phyloP scores from a whole-genome alignment of 768 basidiomycete species.

The Boletus rubropictus region DNA sequence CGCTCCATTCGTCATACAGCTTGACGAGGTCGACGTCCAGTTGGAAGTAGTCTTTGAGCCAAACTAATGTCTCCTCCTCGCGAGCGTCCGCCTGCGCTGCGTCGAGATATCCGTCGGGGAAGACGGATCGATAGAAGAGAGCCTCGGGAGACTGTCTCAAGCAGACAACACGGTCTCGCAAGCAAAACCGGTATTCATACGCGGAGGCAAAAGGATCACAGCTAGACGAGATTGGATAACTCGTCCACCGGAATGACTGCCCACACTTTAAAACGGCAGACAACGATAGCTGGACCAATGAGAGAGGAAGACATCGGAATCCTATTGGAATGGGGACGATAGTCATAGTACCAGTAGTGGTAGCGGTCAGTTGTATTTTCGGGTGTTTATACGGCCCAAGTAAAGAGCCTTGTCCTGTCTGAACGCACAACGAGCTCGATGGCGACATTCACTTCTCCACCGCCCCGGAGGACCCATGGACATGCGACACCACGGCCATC shows the following conservation, averaged over 20 bases:
- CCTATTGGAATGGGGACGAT: conserved; percentile 25
- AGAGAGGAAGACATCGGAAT: conserved; percentile 56
- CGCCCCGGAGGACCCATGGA: conserved; percentile 47
- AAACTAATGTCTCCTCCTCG: conserved; percentile 62
- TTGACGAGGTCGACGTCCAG: conserved; percentile 64
- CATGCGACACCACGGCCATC: conserved; percentile 24
- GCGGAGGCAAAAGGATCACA: conserved; percentile 17
- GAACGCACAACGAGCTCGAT: conserved; percentile 12
- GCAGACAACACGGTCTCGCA: conserved; percentile 79
- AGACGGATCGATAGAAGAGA: conserved; percentile 67
- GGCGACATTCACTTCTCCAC: conserved; percentile 56
- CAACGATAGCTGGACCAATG: conserved; percentile 68
- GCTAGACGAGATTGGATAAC: conserved; percentile 29
- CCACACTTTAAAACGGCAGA: conserved; percentile 75
- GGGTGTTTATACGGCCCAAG: conserved; percentile 5
- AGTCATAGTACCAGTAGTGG: conserved; percentile 3
- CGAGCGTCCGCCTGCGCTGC: conserved; percentile 29
- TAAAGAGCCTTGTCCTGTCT: background rate
- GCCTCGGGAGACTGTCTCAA: conserved; percentile 62
- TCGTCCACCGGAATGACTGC: conserved; percentile 82
- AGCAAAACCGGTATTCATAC: conserved; percentile 76
- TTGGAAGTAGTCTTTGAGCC: conserved; percentile 87
- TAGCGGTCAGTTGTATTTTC: conserved; percentile 2
- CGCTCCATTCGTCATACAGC: conserved; percentile 75
- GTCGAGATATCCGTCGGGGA: conserved; percentile 42